phyloP scores from a whole-genome alignment of 2,329 filamentous ascomycete genomes.

The Pseudocercospora fijiensis region DNA sequence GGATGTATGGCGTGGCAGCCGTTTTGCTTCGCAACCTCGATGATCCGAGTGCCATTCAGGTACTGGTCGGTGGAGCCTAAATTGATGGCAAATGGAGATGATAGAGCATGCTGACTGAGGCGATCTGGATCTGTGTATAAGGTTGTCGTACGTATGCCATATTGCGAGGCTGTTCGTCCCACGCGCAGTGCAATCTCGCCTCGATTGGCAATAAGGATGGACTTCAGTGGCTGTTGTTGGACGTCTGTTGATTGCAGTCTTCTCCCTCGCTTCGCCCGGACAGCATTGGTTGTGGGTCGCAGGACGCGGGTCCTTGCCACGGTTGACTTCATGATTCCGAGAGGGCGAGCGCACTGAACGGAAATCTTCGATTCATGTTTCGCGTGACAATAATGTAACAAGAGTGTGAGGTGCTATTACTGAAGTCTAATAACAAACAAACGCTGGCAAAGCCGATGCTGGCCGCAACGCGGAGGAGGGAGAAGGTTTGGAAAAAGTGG shows the following conservation, averaged over 20 bases:
- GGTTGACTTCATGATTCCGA: constrained; percentile 26
- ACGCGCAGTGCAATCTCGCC: constrained; percentile 96
- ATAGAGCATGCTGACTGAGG: constrained; percentile 80
- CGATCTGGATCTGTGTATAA: constrained; percentile 93
- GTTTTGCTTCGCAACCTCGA: constrained; percentile 78
- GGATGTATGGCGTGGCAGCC: constrained; percentile 91
- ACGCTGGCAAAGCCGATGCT: not conserved
- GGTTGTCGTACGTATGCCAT: constrained; percentile 90
- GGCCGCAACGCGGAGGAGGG: not conserved
- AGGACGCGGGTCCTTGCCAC: constrained; percentile 25
- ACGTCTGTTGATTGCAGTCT: constrained; percentile 30
- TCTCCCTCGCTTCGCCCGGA: constrained; percentile 21
- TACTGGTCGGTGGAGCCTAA: constrained; percentile 83
- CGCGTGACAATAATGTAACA: not conserved
- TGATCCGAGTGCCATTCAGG: constrained; percentile 89
- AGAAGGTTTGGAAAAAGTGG: not conserved
- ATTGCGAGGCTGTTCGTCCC: constrained; percentile 78
- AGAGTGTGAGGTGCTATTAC: not conserved
- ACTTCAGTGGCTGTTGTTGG: constrained; percentile 44
- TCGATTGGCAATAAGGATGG: constrained; percentile 92
- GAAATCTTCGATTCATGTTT: no score
- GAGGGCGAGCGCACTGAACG: not conserved
- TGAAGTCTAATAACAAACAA: constrained; percentile 1
- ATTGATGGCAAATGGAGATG: constrained; percentile 78
- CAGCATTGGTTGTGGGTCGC: constrained; percentile 20